Evolutionary conservation across 352 stramenopile genomes (phyloP), one percentile per base, ranked within the genome.

Genomic region (Phytophthora fragariae): DNA sequence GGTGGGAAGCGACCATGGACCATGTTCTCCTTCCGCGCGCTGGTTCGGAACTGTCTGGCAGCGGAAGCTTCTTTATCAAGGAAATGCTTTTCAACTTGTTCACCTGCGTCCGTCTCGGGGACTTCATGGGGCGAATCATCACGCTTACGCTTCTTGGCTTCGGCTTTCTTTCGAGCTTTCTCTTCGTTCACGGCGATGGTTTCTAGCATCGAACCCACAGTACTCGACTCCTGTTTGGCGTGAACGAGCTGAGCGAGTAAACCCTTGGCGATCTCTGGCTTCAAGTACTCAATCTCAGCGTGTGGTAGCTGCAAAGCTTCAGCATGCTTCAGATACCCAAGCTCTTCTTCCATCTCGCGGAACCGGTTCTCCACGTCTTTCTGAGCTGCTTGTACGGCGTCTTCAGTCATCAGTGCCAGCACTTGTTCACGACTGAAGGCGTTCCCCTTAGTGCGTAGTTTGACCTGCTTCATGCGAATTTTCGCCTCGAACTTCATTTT

Each of bases 401-500:
- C 92, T 53, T 97, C 90, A 29, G 86, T 89, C 73, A 98, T 83
- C 10, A 97, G 57, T 6, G 80, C 75, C 6, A 98, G 57, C 11
- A 97, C 88, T 73, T 96, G 88, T 27, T 96, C 86, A 0, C 92
- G 86, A 46, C 67, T 85, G 59, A 97, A 88, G 24, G 73, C 66
- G 24, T 95, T 89, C 5, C 92, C 92, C 56, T 95, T 94, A 2
- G 93, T 94, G 14, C 93, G 85, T 21, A 98, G 73, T 72, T 97
- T 97, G 17, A 95, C 92, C 73, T 98, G 94, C 31, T 93, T 92
- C 86, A 98, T 98, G 27, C 94, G 89, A 35, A 98, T 94, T 72
- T 96, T 97, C 2, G 93, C 92, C 65, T 98, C 93, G 65, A 97
- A 98, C 62, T 97, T 98, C 89, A 98, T 97, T 78, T 97, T 96